Percentiles rank a stretch among this genome's conserved stretches.
Evolutionary conservation across 441 rosid species (phyloP).

Genomic region (Arabidopsis hybrid): DNA sequence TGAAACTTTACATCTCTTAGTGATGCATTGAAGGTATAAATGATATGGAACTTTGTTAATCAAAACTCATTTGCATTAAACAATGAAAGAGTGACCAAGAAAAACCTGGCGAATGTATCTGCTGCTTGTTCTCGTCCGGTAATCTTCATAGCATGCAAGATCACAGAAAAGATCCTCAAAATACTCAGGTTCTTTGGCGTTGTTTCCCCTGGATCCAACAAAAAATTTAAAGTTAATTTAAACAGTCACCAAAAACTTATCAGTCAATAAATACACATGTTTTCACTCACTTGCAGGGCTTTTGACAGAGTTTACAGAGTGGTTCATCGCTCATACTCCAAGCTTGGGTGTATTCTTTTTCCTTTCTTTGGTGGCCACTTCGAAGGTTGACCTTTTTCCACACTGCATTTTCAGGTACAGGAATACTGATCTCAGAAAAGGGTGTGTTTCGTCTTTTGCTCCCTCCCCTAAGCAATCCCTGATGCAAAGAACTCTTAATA

Average conservation of each 20-base stretch:
- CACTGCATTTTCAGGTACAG: slow-evolving; percentile 76
- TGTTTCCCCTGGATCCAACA: slow-evolving; percentile 62
- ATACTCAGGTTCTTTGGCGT: slow-evolving; percentile 81
- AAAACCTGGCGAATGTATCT: slow-evolving; percentile 84
- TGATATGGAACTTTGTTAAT: slow-evolving; percentile 14
- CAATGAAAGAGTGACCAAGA: slow-evolving; percentile 18
- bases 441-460: slow-evolving; percentile 89
- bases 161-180: slow-evolving; percentile 96
- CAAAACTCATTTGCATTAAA: not conserved
- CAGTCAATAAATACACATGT: slow-evolving; percentile 6
- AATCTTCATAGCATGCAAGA: slow-evolving; percentile 86
- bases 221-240: slow-evolving; percentile 9
- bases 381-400: slow-evolving; percentile 76
- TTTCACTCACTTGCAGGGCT: slow-evolving; percentile 74
- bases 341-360: slow-evolving; percentile 83
- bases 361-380: slow-evolving; percentile 62
- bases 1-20: slow-evolving; percentile 23
- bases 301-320: slow-evolving; percentile 96
- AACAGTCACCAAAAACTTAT: slow-evolving; percentile 14
- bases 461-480: slow-evolving; percentile 94
- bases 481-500: slow-evolving; percentile 34
- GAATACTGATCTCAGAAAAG: slow-evolving; percentile 66
- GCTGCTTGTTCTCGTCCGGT: slow-evolving; percentile 83
- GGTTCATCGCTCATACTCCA: slow-evolving; percentile 79
- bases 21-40: slow-evolving; percentile 12